A percentile compares a stretch with the other conserved stretches of the same genome.
Conservation (phyloP, 2,329 filamentous ascomycete species). For the Alternaria atra region DNA sequence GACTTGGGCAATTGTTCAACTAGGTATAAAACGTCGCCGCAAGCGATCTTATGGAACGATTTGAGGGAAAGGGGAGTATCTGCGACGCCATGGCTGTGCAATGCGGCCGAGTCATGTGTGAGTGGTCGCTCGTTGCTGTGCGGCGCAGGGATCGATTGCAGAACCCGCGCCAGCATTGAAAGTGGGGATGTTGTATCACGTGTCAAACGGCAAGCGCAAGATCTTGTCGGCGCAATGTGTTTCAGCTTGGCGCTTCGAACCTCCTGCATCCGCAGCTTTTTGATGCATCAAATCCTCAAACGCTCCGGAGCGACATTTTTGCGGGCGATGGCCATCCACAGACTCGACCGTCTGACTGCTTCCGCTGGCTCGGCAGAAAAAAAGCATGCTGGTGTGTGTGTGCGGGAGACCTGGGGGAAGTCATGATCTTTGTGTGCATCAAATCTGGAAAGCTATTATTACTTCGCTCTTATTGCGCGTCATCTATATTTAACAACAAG, state of each 20-base stretch:
- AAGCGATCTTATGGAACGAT: constrained; percentile 8
- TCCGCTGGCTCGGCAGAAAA: neutral
- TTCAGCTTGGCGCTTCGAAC: constrained; percentile 31
- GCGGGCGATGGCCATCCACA: neutral
- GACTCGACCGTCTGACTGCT: neutral
- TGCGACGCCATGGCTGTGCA: constrained; percentile 20
- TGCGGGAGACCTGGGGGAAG: neutral
- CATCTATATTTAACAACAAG: constrained; percentile 12
- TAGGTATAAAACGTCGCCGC: neutral
- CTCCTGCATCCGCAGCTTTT: constrained; percentile 16
- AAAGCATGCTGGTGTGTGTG: neutral
- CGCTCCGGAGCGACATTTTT: constrained; percentile 16
- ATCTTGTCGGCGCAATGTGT: constrained; percentile 15
- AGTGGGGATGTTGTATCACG: constrained; percentile 20
- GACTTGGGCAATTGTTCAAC: neutral
- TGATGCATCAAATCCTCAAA: constrained; percentile 24
- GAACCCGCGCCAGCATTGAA: constrained; percentile 13
- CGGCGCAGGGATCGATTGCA: constrained; percentile 19
- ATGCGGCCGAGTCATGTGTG: constrained; percentile 22
- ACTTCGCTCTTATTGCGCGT: constrained; percentile 1
- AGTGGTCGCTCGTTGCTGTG: constrained; percentile 13
- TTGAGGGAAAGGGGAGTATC: constrained; percentile 21
- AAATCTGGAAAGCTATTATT: constrained; percentile 4
- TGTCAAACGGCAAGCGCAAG: constrained; percentile 11
- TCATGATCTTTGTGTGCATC: neutral